Evolutionary conservation across 768 basidiomycete species (phyloP).

Genomic region (Heimioporus sp.): DNA sequence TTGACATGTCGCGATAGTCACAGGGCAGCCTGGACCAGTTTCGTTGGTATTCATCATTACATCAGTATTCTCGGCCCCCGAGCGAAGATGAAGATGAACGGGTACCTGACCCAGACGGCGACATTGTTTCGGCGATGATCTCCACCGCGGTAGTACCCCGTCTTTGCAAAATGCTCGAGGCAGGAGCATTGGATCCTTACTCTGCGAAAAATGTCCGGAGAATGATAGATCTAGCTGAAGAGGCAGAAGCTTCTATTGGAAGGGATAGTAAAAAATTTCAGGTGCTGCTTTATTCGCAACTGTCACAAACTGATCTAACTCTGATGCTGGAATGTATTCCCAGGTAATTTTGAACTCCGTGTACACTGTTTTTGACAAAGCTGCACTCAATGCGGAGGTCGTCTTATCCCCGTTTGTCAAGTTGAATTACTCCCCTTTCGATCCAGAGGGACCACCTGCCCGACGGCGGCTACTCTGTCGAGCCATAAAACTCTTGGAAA

Average conservation of each 20-base stretch:
- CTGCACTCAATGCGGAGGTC: conserved; percentile 49
- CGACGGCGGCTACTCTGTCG: conserved; percentile 67
- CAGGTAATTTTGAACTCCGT: conserved; percentile 62
- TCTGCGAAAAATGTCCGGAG: conserved; percentile 61
- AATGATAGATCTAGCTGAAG: conserved; percentile 73
- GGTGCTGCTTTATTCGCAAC: conserved; percentile 34
- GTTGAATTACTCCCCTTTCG: conserved; percentile 51
- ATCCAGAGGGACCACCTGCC: conserved; percentile 73
- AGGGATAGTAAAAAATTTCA: conserved; percentile 60
- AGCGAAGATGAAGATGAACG: conserved; percentile 48
- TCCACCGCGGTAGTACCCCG: conserved; percentile 80
- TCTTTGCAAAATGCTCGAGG: conserved; percentile 67
- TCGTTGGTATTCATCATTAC: conserved; percentile 76
- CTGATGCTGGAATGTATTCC: conserved; percentile 9
- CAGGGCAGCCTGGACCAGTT: conserved; percentile 74
- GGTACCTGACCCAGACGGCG: conserved; percentile 78
- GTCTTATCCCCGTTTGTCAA: conserved; percentile 50
- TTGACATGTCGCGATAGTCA: conserved; percentile 24
- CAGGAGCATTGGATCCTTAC: conserved; percentile 82
- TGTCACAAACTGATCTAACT: not conserved
- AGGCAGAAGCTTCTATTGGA: conserved; percentile 75
- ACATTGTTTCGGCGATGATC: conserved; percentile 84
- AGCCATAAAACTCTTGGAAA: conserved; percentile 68
- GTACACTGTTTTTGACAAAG: conserved; percentile 48
- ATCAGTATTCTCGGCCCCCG: conserved; percentile 63